A percentile compares a stretch with the other conserved stretches of the same genome.
phyloP scores from a whole-genome alignment of 805 yeast species.

The Lipomyces mesembrius region DNA sequence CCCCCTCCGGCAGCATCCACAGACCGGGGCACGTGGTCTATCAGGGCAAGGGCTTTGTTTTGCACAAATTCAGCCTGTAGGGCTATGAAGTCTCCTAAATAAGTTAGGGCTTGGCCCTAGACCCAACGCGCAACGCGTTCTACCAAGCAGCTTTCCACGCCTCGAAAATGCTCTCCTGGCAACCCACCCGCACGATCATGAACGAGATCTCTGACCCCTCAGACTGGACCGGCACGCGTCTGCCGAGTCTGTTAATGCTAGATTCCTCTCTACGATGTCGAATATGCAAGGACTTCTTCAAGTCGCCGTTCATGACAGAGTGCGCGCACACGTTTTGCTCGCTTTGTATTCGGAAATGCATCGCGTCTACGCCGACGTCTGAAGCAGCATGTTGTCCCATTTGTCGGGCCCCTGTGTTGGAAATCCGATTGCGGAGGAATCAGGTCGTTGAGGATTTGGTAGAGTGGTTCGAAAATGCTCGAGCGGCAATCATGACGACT shows the following conservation, averaged over 20 bases:
- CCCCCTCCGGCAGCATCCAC: not conserved
- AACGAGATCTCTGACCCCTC: slow-evolving; percentile 60
- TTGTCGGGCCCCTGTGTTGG: slow-evolving; percentile 72
- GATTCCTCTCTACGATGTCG: slow-evolving; percentile 81
- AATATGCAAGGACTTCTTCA: slow-evolving; percentile 81
- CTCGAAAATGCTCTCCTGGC: no score
- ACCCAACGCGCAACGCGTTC: no score
- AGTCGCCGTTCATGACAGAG: slow-evolving; percentile 78
- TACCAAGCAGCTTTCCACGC: no score
- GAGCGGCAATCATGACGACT: slow-evolving; percentile 11
- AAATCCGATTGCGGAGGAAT: slow-evolving; percentile 69
- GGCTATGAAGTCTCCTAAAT: no score
- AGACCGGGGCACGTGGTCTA: not conserved
- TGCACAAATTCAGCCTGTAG: no score
- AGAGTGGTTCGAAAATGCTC: slow-evolving; percentile 51
- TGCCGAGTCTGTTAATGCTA: slow-evolving; percentile 62
- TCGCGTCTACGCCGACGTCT: slow-evolving; percentile 49
- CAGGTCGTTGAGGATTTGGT: slow-evolving; percentile 73
- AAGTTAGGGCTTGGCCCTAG: no score
- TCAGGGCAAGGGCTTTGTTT: not conserved
- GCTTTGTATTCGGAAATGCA: slow-evolving; percentile 74
- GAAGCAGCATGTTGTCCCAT: slow-evolving; percentile 70
- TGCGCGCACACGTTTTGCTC: slow-evolving; percentile 93
- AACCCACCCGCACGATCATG: not conserved
- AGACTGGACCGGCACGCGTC: slow-evolving; percentile 63